Conservation (phyloP, 208 protist genomes). For the Trypanosoma theileri region DNA sequence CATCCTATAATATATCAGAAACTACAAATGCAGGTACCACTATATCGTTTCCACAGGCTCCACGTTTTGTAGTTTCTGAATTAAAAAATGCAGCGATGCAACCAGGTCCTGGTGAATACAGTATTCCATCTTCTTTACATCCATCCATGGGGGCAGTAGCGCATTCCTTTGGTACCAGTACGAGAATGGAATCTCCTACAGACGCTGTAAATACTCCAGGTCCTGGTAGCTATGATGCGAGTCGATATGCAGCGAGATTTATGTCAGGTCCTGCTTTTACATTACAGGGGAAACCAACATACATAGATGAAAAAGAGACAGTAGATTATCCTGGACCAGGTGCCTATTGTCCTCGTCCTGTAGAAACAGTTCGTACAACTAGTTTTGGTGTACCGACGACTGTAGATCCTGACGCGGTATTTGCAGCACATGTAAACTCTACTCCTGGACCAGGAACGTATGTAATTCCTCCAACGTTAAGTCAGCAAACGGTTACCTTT, state of each 20-base stretch:
- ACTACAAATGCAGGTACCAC: neutral
- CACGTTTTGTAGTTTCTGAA: constrained; percentile 18
- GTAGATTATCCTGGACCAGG: constrained; percentile 39
- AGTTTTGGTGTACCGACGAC: constrained; percentile 19
- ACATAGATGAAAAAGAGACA: neutral
- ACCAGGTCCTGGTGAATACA: constrained; percentile 37
- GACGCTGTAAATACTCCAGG: constrained; percentile 19
- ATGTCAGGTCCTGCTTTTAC: constrained; percentile 28
- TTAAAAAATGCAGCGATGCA: neutral
- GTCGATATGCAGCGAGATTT: constrained; percentile 12
- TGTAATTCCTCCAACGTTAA: constrained; percentile 17
- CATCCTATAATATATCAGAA: constrained; percentile 20
- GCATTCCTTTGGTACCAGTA: constrained; percentile 31
- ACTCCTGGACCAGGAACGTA: constrained; percentile 27
- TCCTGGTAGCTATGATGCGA: constrained; percentile 38
- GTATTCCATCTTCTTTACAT: constrained; percentile 27
- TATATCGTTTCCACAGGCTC: constrained; percentile 24
- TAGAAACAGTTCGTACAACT: constrained; percentile 13
- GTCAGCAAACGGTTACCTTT: constrained; percentile 7
- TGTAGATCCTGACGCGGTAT: constrained; percentile 18
- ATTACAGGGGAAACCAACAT: constrained; percentile 21
- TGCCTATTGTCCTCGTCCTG: constrained; percentile 35
- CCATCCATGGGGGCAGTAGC: neutral
- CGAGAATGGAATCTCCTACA: neutral
- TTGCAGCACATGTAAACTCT: constrained; percentile 21